A percentile compares a stretch with the other conserved stretches of the same genome.
These are phyloP conservation scores for Lichtheimia hyalospora DNA, from an alignment of 371 early-diverging fungal species.

Conservation along the genomic window DNA sequence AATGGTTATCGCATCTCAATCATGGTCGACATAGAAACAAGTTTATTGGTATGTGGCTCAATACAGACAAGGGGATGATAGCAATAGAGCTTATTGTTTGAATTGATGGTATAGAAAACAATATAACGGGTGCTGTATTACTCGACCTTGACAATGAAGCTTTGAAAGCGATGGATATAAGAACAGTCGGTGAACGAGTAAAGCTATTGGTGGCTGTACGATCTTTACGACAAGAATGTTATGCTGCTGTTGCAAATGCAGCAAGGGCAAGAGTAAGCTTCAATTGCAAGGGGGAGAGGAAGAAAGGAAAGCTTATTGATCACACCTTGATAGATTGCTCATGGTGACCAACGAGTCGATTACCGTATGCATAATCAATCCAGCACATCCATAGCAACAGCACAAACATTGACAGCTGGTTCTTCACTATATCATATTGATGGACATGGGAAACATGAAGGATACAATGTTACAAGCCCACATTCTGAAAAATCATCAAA, in stretches of 20 bases:
- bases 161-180: slow-evolving; percentile 82
- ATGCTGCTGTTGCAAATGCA: slow-evolving; percentile 33
- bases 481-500: slow-evolving; percentile 33
- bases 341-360: slow-evolving; percentile 9
- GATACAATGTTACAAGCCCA: slow-evolving; percentile 28
- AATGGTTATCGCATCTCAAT: slow-evolving; percentile 76
- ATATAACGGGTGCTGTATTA: slow-evolving; percentile 79
- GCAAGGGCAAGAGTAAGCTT: slow-evolving; percentile 24
- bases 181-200: slow-evolving; percentile 84
- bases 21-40: slow-evolving; percentile 64
- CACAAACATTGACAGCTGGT: slow-evolving; percentile 8
- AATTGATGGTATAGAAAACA: slow-evolving; percentile 48
- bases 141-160: slow-evolving; percentile 80
- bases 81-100: background rate
- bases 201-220: slow-evolving; percentile 75
- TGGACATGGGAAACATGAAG: slow-evolving; percentile 31
- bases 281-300: background rate
- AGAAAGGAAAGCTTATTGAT: background rate
- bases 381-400: slow-evolving; percentile 8
- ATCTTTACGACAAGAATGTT: slow-evolving; percentile 65
- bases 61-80: background rate
- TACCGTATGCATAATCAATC: slow-evolving; percentile 20
- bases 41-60: slow-evolving; percentile 56
- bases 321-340: background rate
- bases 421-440: slow-evolving; percentile 18